Evolutionary conservation across 306 rosid genomes (phyloP), one percentile per base, ranked within the genome.

Genomic region (Acmispon strigosus): DNA sequence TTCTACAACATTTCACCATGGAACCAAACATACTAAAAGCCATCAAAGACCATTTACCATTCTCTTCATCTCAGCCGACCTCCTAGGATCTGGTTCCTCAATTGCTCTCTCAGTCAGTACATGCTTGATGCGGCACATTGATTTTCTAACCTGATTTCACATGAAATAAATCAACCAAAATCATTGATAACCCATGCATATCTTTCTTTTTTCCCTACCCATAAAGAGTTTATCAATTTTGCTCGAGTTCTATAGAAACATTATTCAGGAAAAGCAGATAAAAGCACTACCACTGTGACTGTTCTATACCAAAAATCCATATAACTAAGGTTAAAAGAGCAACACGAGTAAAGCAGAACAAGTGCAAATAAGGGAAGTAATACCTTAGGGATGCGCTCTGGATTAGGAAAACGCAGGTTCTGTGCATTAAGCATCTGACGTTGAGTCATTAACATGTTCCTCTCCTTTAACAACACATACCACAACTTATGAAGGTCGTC

Each of bases 121-220:
- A 0, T 94, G 98, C 85, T 94, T 94, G 86, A 94, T 89, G 74
- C 96, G 96, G 68, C 98, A 94, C 98, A 94, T 89, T 13, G 98
- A 90, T 88, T 89, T 94, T 62, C 98, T 86, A 83, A 94, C 97
- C 98, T 94, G 77, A 76, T 79, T 73, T 71, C 83, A 71, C 78
- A 60, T 57, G 39, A 70, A 22, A 15, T 22, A 22, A 7, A 43
- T 64, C 6, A 51, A 20, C 39, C 14, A 77, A 65, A 60, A 42
- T 48, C 34, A 4, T 47, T 11, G 13, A 51, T 62, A 41, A 63
- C n/a, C 45, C 12, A 49, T 6, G 7, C 1, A 27, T 27, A 3
- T n/a, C n/a, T 27, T 27, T 27, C 13, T 24, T 32, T n/a, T 24
- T 6, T 3, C 7, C 15, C 10, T 7, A 36, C 48, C 43, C 20